Evolutionary conservation across 2,329 filamentous ascomycete genomes (phyloP).

Genomic region (Albifimbria verrucaria): DNA sequence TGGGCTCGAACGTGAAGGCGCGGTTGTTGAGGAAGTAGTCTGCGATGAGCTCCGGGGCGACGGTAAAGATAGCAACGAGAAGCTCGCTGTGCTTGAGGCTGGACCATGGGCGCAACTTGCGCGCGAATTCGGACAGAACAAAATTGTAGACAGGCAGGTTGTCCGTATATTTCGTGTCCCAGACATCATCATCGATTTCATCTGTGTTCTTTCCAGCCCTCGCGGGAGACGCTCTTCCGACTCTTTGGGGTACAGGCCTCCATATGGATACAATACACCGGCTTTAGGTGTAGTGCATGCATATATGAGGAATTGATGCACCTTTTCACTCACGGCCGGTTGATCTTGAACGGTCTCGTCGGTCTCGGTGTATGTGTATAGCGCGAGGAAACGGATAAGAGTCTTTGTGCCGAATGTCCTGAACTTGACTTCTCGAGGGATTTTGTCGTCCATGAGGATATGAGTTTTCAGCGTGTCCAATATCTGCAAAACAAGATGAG

Average conservation of each 20-base stretch:
- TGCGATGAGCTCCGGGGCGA: slow-evolving; percentile 80
- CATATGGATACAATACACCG: slow-evolving; percentile 72
- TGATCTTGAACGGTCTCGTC: slow-evolving; percentile 36
- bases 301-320: slow-evolving; percentile 71
- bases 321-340: slow-evolving; percentile 59
- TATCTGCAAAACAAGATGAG: slow-evolving; percentile 71
- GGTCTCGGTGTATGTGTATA: slow-evolving; percentile 62
- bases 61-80: slow-evolving; percentile 72
- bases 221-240: slow-evolving; percentile 44
- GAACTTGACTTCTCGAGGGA: slow-evolving; percentile 72
- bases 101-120: slow-evolving; percentile 78
- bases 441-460: slow-evolving; percentile 70
- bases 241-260: slow-evolving; percentile 81
- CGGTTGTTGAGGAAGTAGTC: slow-evolving; percentile 82
- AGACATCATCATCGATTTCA: slow-evolving; percentile 66
- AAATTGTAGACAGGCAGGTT: slow-evolving; percentile 75
- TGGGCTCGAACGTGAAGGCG: slow-evolving; percentile 84
- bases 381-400: slow-evolving; percentile 66
- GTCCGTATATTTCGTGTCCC: slow-evolving; percentile 64
- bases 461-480: slow-evolving; percentile 66
- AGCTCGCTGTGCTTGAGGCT: slow-evolving; percentile 79
- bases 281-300: slow-evolving; percentile 71
- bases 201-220: slow-evolving; percentile 33
- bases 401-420: slow-evolving; percentile 72
- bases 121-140: slow-evolving; percentile 73